Evolutionary conservation across 306 rosid species (phyloP).

Genomic region (Quercus suber): DNA sequence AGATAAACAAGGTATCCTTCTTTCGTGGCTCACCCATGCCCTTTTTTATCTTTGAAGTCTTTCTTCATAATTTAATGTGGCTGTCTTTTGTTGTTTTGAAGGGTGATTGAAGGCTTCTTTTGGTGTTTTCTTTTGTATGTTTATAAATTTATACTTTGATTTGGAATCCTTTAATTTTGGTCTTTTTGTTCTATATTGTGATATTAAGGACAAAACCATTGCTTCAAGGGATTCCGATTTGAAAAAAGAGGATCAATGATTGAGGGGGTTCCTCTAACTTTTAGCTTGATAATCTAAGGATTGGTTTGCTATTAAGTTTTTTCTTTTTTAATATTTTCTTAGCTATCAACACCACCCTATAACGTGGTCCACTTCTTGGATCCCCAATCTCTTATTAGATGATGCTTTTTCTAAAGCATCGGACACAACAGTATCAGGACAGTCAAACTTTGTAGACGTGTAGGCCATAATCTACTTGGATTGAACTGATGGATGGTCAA

Average conservation of each 20-base stretch:
- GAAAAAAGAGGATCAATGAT: neutral
- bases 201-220: conserved; percentile 13
- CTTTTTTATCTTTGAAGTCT: neutral
- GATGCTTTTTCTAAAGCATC: neutral
- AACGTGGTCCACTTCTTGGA: neutral
- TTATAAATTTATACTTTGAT: neutral
- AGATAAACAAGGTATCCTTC: conserved; percentile 55
- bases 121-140: neutral
- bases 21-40: conserved; percentile 42
- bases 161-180: neutral
- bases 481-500: neutral
- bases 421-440: neutral
- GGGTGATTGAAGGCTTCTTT: neutral
- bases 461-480: too few relatives aligned
- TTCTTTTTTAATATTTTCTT: neutral
- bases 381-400: neutral
- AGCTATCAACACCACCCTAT: neutral
- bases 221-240: neutral
- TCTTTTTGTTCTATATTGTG: neutral
- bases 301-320: neutral
- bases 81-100: neutral
- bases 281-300: neutral
- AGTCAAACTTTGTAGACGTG: neutral
- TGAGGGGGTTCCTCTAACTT: neutral
- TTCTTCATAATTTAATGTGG: neutral